Evolutionary conservation across 257 asterid species (phyloP).

Genomic region (Hygrophila difformis): DNA sequence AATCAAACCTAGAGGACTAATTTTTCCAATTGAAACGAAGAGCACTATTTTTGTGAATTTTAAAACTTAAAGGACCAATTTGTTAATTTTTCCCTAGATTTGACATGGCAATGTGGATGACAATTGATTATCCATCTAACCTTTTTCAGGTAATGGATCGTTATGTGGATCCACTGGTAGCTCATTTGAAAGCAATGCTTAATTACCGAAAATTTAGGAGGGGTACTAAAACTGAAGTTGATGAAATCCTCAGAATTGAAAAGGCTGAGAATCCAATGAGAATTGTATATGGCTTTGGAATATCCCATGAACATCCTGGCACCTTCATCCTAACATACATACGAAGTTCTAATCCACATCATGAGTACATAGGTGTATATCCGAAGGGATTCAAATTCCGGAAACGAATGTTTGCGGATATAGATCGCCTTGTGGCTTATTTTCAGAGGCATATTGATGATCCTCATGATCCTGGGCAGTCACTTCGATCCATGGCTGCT

Average conservation of each 20-base stretch:
- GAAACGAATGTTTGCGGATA: conserved; percentile 78
- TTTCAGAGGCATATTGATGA: conserved; percentile 92
- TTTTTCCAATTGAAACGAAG: no score
- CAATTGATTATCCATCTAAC: background rate
- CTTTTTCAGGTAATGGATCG: conserved; percentile 87
- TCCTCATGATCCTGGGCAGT: conserved; percentile 60
- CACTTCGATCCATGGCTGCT: conserved; percentile 82
- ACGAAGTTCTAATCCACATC: conserved; percentile 90
- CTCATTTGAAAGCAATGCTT: conserved; percentile 84
- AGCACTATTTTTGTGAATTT: no score
- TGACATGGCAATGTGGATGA: background rate
- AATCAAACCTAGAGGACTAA: no score
- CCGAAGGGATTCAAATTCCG: conserved; percentile 95
- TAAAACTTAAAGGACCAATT: no score
- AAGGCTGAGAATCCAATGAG: conserved; percentile 83
- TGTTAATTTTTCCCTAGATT: no score
- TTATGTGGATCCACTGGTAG: conserved; percentile 91
- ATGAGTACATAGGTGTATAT: conserved; percentile 82
- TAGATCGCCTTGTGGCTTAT: conserved; percentile 81
- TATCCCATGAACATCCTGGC: conserved; percentile 97
- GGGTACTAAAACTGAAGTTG: conserved; percentile 82
- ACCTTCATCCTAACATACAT: conserved; percentile 85
- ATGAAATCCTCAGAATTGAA: conserved; percentile 67
- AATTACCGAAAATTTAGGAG: conserved; percentile 81
- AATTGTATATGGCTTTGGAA: conserved; percentile 86